Percentiles rank a stretch among this genome's conserved stretches.
phyloP scores from a whole-genome alignment of 306 rosid genomes.

The Gleditsia sinensis region DNA sequence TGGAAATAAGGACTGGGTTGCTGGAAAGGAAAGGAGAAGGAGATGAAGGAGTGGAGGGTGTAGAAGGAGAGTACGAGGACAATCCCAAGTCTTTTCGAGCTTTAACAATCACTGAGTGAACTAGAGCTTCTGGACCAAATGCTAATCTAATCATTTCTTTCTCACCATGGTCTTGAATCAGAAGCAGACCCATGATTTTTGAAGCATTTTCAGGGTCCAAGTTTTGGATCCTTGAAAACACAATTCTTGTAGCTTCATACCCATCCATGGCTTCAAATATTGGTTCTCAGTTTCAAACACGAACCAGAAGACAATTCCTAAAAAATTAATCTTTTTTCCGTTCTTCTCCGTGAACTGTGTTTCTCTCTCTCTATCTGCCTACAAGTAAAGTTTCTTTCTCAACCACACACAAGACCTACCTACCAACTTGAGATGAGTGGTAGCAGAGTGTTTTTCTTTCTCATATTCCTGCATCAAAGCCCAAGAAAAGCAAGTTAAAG shows the following conservation, averaged over 20 bases:
- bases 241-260: conserved; percentile 91
- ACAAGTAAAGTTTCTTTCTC: conserved; percentile 78
- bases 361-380: background rate
- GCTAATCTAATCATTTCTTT: conserved; percentile 96
- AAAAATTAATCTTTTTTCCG: conserved; percentile 17
- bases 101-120: conserved; percentile 80
- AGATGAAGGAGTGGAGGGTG: conserved; percentile 72
- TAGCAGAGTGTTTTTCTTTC: conserved; percentile 48
- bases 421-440: conserved; percentile 63
- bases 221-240: conserved; percentile 84
- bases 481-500: conserved; percentile 52
- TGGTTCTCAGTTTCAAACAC: conserved; percentile 40
- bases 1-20: conserved; percentile 16
- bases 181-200: conserved; percentile 96
- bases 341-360: no score
- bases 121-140: conserved; percentile 90
- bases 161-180: conserved; percentile 94
- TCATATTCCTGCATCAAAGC: conserved; percentile 85
- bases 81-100: conserved; percentile 78
- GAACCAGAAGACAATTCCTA: conserved; percentile 25
- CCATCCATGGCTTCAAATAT: conserved; percentile 71
- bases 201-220: conserved; percentile 98
- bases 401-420: conserved; percentile 76
- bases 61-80: conserved; percentile 62
- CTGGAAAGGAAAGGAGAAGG: conserved; percentile 68